phyloP scores from a whole-genome alignment of 257 asterid species.

The Solanum chiquidenum region DNA sequence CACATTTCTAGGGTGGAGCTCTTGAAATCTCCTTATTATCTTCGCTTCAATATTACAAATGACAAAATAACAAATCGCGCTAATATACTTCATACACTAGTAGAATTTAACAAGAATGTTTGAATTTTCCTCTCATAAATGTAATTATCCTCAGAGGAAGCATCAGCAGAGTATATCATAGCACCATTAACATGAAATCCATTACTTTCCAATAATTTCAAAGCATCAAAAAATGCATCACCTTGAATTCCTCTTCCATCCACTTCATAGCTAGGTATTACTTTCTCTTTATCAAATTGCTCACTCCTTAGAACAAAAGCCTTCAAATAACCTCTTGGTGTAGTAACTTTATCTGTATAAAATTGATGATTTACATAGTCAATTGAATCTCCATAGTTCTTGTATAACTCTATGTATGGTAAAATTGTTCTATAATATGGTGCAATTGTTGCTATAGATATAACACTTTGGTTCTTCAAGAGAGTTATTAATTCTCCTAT shows the following conservation, averaged over 20 bases:
- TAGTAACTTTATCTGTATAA: slow-evolving; percentile 44
- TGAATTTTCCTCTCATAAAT: slow-evolving; percentile 46
- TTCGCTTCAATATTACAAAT: not conserved
- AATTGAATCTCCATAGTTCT: slow-evolving; percentile 23
- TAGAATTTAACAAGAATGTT: slow-evolving; percentile 46
- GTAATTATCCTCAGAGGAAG: slow-evolving; percentile 35
- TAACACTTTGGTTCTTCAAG: slow-evolving; percentile 46
- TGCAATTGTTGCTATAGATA: slow-evolving; percentile 51
- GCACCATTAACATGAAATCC: slow-evolving; percentile 46
- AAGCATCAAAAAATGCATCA: slow-evolving; percentile 44
- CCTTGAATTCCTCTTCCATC: slow-evolving; percentile 80
- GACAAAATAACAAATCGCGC: not conserved
- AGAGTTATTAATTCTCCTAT: slow-evolving; percentile 46
- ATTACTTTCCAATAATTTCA: slow-evolving; percentile 27
- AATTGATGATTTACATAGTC: slow-evolving; percentile 67
- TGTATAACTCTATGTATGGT: slow-evolving; percentile 36
- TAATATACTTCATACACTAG: slow-evolving; percentile 1
- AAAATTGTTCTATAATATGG: slow-evolving; percentile 38
- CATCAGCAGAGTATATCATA: slow-evolving; percentile 75
- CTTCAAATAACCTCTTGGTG: slow-evolving; percentile 29
- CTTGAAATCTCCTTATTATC: not conserved
- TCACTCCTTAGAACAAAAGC: slow-evolving; percentile 28
- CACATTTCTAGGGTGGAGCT: not conserved
- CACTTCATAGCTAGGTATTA: slow-evolving; percentile 64
- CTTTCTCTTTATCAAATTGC: slow-evolving; percentile 30